Conservation (phyloP, 2,329 filamentous ascomycete genomes). For the Colletotrichum falcatum region DNA sequence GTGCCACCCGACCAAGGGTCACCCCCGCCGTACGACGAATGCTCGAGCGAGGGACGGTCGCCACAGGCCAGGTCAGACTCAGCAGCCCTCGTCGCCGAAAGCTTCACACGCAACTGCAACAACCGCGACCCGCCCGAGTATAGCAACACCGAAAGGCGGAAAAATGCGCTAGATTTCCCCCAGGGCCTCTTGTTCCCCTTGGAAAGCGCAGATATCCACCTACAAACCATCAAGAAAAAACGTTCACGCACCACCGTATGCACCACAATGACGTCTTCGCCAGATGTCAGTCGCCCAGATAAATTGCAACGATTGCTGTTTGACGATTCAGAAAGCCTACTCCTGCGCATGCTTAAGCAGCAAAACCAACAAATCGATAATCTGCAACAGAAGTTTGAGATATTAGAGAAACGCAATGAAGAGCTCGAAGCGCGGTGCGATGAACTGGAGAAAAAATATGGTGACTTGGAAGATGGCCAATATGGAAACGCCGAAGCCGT, state of each 20-base stretch:
- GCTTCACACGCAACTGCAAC: too few species aligned
- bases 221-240: not conserved
- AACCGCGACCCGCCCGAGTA: too few species aligned
- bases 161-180: not conserved
- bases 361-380: constrained; percentile 6
- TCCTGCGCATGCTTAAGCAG: not conserved
- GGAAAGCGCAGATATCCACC: not conserved
- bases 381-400: not conserved
- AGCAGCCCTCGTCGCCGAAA: not conserved
- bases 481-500: not conserved
- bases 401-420: constrained; percentile 1
- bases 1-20: too few species aligned
- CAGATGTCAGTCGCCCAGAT: not conserved
- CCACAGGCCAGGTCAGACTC: too few species aligned
- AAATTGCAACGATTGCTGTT: not conserved
- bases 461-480: constrained; percentile 3
- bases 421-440: constrained; percentile 1
- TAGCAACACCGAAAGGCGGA: too few species aligned
- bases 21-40: too few species aligned
- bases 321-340: not conserved
- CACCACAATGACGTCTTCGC: not conserved
- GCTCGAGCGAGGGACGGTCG: too few species aligned
- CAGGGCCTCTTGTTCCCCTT: not conserved
- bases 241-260: not conserved
- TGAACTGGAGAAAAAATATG: constrained; percentile 1